Percentiles rank a stretch among this genome's conserved stretches.
Conservation (phyloP, 2,329 filamentous ascomycete genomes). For the Colletotrichum gloeosporioides region DNA sequence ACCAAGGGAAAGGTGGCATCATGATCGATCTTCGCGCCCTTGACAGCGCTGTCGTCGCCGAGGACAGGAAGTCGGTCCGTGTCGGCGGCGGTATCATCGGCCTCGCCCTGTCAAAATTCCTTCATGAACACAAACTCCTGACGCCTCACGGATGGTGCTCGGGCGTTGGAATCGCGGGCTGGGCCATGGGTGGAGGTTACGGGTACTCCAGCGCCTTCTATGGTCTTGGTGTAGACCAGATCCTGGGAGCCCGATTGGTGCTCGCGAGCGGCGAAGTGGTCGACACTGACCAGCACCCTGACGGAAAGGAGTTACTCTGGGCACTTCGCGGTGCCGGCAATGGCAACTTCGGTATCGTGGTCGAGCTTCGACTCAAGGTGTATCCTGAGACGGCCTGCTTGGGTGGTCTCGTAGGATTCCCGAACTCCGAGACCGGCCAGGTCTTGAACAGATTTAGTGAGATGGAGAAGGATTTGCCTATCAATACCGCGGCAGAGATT, state of each 20-base stretch:
- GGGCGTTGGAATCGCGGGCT: constrained; percentile 36
- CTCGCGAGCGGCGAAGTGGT: constrained; percentile 39
- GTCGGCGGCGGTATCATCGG: constrained; percentile 22
- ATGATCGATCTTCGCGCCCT: constrained; percentile 22
- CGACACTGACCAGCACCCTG: constrained; percentile 35
- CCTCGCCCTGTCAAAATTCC: constrained; percentile 13
- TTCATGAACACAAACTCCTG: constrained; percentile 4
- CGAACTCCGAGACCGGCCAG: constrained; percentile 29
- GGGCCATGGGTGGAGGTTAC: constrained; percentile 40
- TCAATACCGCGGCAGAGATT: constrained; percentile 14
- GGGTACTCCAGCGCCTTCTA: constrained; percentile 32
- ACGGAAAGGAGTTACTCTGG: constrained; percentile 29
- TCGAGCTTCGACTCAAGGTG: constrained; percentile 43
- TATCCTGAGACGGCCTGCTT: constrained; percentile 30
- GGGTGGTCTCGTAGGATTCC: constrained; percentile 2
- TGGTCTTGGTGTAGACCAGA: constrained; percentile 42
- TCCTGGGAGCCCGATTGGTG: constrained; percentile 41
- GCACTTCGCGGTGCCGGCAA: constrained; percentile 45
- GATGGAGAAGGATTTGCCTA: constrained; percentile 30
- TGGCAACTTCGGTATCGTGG: constrained; percentile 40
- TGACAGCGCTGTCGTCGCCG: neutral
- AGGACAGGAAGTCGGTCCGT: constrained; percentile 12
- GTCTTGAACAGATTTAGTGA: neutral
- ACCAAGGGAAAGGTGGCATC: constrained; percentile 13
- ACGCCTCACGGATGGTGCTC: constrained; percentile 13